Evolutionary conservation across 306 rosid genomes (phyloP), one percentile per base, ranked within the genome.

Genomic region (Cercis canadensis): DNA sequence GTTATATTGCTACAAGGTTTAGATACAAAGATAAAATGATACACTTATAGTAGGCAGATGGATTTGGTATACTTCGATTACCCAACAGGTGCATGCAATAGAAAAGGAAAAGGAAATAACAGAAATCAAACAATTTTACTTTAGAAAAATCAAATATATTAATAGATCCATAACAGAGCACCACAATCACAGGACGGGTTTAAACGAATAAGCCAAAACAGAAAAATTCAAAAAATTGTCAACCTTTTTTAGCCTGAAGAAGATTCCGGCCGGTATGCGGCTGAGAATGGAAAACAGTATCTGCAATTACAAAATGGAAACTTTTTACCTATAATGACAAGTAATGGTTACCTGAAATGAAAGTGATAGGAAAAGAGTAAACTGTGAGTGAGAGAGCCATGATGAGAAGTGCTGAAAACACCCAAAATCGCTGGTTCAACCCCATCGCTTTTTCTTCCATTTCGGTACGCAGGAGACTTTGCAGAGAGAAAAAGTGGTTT

Each of bases 221-320:
- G 67, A 37, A 5, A 36, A n/a, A n/a, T n/a, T n/a, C n/a, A n/a
- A n/a, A 59, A 47, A 76, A 39, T 14, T 4, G 17, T 43, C 15
- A 86, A 83, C 99, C 88, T 91, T 83, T 80, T 75, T 80, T 89
- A 52, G 92, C 95, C 76, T 91, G 99, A 46, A 94, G 99, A 65
- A 94, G 92, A 75, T 41, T 84, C 66, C 97, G 89, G 54, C 87
- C 91, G 3, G 61, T 65, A 33, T 75, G 82, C 54, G 12, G 33
- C 65, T 81, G 82, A 65, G 85, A 78, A 78, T 78, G 83, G 63
- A 86, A 84, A 64, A 80, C 13, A 8, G 43, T 6, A 46, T 73
- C 99, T 94, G 97, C 61, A 82, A 73, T 29, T 3, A 39, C 62
- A 61, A 43, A 56, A 50, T 2, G 21, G 9, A 31, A 6, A 53